These are phyloP conservation scores for Exophiala calicioides DNA, from an alignment of 2,329 filamentous ascomycete genomes.

Conservation along the genomic window DNA sequence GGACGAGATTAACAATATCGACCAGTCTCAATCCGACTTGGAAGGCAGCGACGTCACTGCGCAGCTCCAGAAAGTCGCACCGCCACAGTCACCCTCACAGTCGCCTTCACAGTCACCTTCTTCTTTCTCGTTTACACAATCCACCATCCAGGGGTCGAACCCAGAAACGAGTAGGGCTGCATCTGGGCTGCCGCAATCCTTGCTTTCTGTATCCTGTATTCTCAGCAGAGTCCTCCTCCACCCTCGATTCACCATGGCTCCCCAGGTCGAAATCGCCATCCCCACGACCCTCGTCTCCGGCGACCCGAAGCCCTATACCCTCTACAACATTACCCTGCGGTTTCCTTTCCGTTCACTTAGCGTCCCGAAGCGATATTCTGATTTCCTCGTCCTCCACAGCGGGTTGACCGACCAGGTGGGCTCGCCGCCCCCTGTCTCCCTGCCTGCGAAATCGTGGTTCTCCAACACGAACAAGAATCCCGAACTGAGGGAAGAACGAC, in stretches of 20 bases:
- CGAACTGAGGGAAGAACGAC: slow-evolving; percentile 58
- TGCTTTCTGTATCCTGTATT: no score
- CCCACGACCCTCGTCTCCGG: slow-evolving; percentile 52
- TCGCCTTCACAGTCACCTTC: no score
- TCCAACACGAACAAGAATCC: slow-evolving; percentile 58
- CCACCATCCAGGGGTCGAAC: no score
- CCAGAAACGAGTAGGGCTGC: no score
- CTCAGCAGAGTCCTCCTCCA: background rate
- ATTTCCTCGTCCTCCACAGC: slow-evolving; percentile 59
- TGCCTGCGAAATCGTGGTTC: slow-evolving; percentile 64
- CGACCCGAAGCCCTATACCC: slow-evolving; percentile 57
- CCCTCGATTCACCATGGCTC: slow-evolving; percentile 39
- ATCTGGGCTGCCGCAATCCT: no score
- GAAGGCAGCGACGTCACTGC: no score
- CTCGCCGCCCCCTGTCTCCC: slow-evolving; percentile 52
- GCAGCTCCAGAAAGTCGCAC: no score
- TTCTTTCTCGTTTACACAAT: no score
- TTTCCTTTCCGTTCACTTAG: slow-evolving; percentile 62
- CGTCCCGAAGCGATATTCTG: slow-evolving; percentile 64
- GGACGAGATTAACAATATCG: no score
- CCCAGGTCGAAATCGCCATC: slow-evolving; percentile 48
- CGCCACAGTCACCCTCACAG: no score
- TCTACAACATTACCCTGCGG: slow-evolving; percentile 63
- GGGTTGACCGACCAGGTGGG: slow-evolving; percentile 54
- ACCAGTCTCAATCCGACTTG: no score